Evolutionary conservation across 805 yeast genomes (phyloP).

Genomic region (Myxozyma udenii): DNA sequence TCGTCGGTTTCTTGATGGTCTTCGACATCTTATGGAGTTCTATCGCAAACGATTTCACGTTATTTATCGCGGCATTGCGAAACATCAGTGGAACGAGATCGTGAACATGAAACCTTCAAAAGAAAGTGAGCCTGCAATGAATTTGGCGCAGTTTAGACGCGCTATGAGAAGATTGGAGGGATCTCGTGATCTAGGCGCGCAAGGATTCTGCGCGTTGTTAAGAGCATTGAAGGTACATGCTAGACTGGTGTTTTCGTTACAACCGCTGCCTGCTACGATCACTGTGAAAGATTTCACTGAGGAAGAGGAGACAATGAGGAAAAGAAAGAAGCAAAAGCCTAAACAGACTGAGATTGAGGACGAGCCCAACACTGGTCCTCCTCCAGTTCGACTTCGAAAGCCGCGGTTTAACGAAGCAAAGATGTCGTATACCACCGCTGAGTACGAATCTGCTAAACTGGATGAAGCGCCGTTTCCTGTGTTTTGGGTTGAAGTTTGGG

Average conservation of each 20-base stretch:
- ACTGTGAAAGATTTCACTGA: constrained; percentile 4
- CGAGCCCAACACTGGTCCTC: background rate
- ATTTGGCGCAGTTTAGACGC: constrained; percentile 10
- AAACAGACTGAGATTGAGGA: background rate
- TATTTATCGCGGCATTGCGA: constrained; percentile 41
- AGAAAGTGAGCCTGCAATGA: constrained; percentile 19
- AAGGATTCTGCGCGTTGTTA: constrained; percentile 76
- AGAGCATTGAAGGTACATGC: constrained; percentile 69
- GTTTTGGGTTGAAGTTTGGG: constrained; percentile 96
- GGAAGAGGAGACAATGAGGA: background rate
- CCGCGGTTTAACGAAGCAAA: constrained; percentile 16
- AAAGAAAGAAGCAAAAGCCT: background rate
- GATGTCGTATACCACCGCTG: constrained; percentile 23
- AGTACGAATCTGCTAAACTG: constrained; percentile 13
- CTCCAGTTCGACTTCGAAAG: constrained; percentile 25
- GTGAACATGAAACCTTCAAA: constrained; percentile 31
- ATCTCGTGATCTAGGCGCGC: constrained; percentile 74
- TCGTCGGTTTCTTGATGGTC: constrained; percentile 69
- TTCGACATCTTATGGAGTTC: constrained; percentile 60
- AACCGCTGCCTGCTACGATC: constrained; percentile 79
- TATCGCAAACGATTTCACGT: constrained; percentile 61
- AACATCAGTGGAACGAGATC: constrained; percentile 51
- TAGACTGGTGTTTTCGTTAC: constrained; percentile 76
- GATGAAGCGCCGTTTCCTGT: constrained; percentile 52
- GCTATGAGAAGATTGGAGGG: constrained; percentile 45